Conservation (phyloP, 441 rosid species). For the Rhodomyrtus psidioides region DNA sequence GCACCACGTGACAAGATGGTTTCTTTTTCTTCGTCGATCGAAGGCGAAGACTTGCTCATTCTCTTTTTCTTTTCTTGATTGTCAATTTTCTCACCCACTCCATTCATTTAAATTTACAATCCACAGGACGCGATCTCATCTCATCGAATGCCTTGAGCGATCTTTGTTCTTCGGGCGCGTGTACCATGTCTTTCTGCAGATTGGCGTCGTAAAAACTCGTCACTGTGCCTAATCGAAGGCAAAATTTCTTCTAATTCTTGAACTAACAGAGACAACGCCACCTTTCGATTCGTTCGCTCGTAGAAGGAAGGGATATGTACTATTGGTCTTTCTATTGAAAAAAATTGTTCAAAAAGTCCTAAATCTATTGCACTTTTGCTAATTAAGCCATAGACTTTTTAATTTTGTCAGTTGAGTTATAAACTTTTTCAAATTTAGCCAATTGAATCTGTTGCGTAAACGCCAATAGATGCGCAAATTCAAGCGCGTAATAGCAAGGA, state of each 20-base stretch:
- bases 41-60: background rate
- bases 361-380: no score
- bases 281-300: background rate
- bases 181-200: background rate
- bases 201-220: background rate
- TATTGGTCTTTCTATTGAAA: background rate
- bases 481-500: no score
- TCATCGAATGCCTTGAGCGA: background rate
- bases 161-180: background rate
- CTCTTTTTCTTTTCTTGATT: background rate
- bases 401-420: no score
- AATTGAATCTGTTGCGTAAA: no score
- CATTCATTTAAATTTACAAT: background rate
- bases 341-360: no score
- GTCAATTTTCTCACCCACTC: background rate
- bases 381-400: no score
- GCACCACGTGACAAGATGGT: background rate
- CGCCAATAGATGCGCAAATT: no score
- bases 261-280: no score
- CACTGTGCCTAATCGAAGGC: background rate
- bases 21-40: background rate
- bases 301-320: no score
- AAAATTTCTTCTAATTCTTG: background rate
- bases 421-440: no score
- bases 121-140: background rate